These are phyloP conservation scores for Rhynchosporium secalis DNA, from an alignment of 2,329 filamentous ascomycete species.

Conservation along the genomic window DNA sequence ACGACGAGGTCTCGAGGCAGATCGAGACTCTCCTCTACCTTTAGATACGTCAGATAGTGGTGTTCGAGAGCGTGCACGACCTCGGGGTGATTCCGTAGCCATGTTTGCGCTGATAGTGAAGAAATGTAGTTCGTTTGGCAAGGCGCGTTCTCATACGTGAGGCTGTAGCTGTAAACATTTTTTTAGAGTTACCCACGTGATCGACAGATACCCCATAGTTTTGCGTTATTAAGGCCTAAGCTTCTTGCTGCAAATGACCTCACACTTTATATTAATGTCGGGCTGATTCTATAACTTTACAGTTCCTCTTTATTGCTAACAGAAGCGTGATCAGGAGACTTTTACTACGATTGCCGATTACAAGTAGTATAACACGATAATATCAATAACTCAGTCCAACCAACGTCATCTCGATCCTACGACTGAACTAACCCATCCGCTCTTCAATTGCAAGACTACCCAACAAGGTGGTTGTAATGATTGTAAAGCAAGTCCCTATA, in stretches of 20 bases:
- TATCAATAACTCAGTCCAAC: too few species aligned
- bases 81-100: slow-evolving; percentile 34
- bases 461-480: neutral
- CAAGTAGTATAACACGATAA: too few species aligned
- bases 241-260: too few species aligned
- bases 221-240: too few species aligned
- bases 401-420: neutral
- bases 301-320: too few species aligned
- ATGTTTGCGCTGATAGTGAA: slow-evolving; percentile 20
- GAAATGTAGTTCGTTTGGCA: neutral
- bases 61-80: slow-evolving; percentile 35
- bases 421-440: neutral
- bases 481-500: neutral
- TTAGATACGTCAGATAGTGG: slow-evolving; percentile 35
- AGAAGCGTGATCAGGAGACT: too few species aligned
- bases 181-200: too few species aligned
- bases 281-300: too few species aligned
- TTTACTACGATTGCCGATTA: too few species aligned
- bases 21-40: slow-evolving; percentile 30
- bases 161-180: neutral
- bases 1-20: slow-evolving; percentile 34
- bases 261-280: too few species aligned
- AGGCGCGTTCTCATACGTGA: neutral
- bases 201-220: too few species aligned
- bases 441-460: neutral